These are phyloP conservation scores for Clarireedia monteithiana DNA, from an alignment of 2,329 filamentous ascomycete species.

Conservation along the genomic window DNA sequence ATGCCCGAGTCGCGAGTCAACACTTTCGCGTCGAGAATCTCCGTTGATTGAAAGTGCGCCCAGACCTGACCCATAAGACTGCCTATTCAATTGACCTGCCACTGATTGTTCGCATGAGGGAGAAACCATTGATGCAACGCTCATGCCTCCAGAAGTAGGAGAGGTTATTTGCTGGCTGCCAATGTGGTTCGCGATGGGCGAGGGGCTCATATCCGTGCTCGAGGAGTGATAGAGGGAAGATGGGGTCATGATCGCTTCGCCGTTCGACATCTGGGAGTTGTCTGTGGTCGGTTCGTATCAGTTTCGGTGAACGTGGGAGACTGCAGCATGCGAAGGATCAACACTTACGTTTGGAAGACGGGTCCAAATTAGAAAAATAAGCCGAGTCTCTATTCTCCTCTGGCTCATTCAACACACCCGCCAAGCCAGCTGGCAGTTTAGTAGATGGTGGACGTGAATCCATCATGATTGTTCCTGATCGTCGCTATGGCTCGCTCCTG, in stretches of 20 bases:
- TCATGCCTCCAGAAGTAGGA: slow-evolving; percentile 53
- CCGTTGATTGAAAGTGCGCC: slow-evolving; percentile 24
- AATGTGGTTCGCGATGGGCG: slow-evolving; percentile 42
- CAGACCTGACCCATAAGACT: slow-evolving; percentile 13
- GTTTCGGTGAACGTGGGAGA: background rate
- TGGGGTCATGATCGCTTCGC: slow-evolving; percentile 13
- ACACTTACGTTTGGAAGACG: slow-evolving; percentile 43
- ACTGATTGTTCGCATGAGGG: slow-evolving; percentile 37
- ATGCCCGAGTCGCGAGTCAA: slow-evolving; percentile 71
- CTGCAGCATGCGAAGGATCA: slow-evolving; percentile 4
- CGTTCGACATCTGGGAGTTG: slow-evolving; percentile 21
- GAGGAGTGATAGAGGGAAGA: slow-evolving; percentile 36
- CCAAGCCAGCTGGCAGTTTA: slow-evolving; percentile 37
- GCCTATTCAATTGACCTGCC: slow-evolving; percentile 17
- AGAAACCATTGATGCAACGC: slow-evolving; percentile 58
- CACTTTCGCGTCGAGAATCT: slow-evolving; percentile 62
- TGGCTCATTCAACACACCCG: slow-evolving; percentile 43
- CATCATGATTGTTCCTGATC: slow-evolving; percentile 1
- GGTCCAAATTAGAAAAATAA: slow-evolving; percentile 37
- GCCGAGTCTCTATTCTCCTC: slow-evolving; percentile 45
- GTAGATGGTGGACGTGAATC: slow-evolving; percentile 8
- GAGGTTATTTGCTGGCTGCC: slow-evolving; percentile 43
- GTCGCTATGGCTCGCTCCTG: background rate
- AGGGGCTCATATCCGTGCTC: slow-evolving; percentile 53
- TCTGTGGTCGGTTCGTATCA: slow-evolving; percentile 10